phyloP scores from a whole-genome alignment of 2,329 filamentous ascomycete genomes.

The Colletotrichum nymphaeae region DNA sequence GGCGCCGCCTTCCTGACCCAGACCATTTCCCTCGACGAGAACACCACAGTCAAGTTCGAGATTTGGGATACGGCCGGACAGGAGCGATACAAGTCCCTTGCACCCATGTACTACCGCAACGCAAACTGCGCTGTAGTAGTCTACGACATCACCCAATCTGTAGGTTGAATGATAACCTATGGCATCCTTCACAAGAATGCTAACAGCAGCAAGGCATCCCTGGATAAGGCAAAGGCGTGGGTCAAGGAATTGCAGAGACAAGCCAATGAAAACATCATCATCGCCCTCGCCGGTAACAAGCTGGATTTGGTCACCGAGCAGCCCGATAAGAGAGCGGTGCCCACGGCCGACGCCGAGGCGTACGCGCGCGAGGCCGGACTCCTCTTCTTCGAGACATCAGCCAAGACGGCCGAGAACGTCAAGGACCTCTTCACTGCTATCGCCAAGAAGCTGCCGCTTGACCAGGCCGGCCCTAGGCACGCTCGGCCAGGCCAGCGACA shows the following conservation, averaged over 20 bases:
- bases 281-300: slow-evolving; percentile 97
- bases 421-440: slow-evolving; percentile 96
- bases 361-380: slow-evolving; percentile 94
- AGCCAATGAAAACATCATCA: slow-evolving; percentile 99
- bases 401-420: slow-evolving; percentile 97
- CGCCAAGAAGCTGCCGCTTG: slow-evolving; percentile 95
- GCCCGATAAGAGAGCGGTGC: slow-evolving; percentile 94
- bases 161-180: slow-evolving; percentile 60
- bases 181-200: slow-evolving; percentile 36
- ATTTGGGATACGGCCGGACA: slow-evolving; percentile 99
- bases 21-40: slow-evolving; percentile 97
- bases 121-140: slow-evolving; percentile 99
- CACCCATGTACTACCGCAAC: slow-evolving; percentile 99
- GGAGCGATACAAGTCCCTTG: slow-evolving; percentile 98
- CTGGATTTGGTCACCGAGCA: slow-evolving; percentile 94
- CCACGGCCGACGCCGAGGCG: slow-evolving; percentile 89
- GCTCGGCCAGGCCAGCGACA: slow-evolving; percentile 74
- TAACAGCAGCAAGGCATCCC: slow-evolving; percentile 74
- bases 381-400: slow-evolving; percentile 98
- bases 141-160: slow-evolving; percentile 99
- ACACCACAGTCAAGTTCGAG: slow-evolving; percentile 99
- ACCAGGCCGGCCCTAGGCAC: slow-evolving; percentile 93
- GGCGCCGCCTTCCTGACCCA: slow-evolving; percentile 98
- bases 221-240: slow-evolving; percentile 99
- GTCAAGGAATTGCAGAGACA: slow-evolving; percentile 98